phyloP scores from a whole-genome alignment of 169 alveolate species.

The Blepharisma undulans region DNA sequence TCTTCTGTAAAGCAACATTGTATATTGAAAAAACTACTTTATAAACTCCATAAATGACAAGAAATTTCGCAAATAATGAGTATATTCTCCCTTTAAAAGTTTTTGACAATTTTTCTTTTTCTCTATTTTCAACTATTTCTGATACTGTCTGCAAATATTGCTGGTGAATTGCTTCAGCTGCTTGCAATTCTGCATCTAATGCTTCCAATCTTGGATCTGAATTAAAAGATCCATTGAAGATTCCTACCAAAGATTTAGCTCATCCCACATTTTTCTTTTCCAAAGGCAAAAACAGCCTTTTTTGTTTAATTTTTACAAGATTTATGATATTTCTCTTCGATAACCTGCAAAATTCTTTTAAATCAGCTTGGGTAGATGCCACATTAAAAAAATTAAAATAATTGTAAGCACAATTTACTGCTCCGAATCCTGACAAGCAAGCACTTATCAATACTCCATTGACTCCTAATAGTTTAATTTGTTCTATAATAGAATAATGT shows the following conservation, averaged over 20 bases:
- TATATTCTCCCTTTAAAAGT: constrained; percentile 33
- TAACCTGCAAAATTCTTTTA: not conserved
- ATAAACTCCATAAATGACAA: constrained; percentile 3
- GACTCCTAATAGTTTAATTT: not conserved
- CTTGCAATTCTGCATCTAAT: not conserved
- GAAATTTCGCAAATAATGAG: constrained; percentile 10
- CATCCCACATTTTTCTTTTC: not conserved
- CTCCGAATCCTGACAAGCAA: constrained; percentile 41
- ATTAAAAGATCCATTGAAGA: not conserved
- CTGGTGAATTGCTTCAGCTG: constrained; percentile 18
- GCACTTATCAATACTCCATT: constrained; percentile 34
- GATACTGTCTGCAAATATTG: not conserved
- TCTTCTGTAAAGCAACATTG: not conserved
- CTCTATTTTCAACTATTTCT: not conserved
- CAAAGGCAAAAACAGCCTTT: not conserved
- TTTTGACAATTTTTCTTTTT: constrained; percentile 1
- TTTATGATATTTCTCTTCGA: not conserved
- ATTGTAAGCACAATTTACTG: constrained; percentile 39
- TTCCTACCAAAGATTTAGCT: not conserved
- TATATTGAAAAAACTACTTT: not conserved
- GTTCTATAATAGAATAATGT: not conserved
- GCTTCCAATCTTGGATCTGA: not conserved
- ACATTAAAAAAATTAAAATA: constrained; percentile 39
- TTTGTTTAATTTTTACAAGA: not conserved
- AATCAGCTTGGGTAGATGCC: not conserved